phyloP scores from a whole-genome alignment of 225 moss, liverwort and hornwort genomes.

The Polytrichum commune region DNA sequence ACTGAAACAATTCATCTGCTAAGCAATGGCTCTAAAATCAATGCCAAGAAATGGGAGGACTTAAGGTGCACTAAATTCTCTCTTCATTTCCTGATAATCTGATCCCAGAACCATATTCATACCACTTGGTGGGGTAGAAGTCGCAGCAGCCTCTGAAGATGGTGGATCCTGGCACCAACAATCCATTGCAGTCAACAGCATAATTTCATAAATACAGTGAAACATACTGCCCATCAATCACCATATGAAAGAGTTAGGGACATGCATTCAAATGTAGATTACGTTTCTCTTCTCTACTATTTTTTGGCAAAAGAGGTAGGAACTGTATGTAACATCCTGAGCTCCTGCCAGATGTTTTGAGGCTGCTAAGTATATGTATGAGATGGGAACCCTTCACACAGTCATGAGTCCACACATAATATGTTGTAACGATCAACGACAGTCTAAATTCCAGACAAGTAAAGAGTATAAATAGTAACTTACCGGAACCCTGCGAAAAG shows the following conservation, averaged over 20 bases:
- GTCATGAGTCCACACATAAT: not conserved
- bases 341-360: not conserved
- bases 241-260: too few species aligned
- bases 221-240: too few species aligned
- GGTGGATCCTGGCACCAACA: conserved; percentile 66
- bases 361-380: not conserved
- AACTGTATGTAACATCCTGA: not conserved
- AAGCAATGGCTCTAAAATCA: not conserved
- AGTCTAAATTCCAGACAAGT: not conserved
- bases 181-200: not conserved
- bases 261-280: too few species aligned
- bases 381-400: not conserved
- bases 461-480: conserved; percentile 6
- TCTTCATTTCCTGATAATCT: too few species aligned
- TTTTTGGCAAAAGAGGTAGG: not conserved
- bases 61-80: too few species aligned
- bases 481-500: conserved; percentile 87
- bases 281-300: not conserved
- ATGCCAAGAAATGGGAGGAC: not conserved
- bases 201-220: too few species aligned
- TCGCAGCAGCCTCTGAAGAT: conserved; percentile 49
- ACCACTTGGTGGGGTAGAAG: conserved; percentile 48
- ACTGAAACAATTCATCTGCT: not conserved
- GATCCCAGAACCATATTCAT: conserved; percentile 15
- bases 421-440: not conserved